Evolutionary conservation across 345 rosid species (phyloP), one percentile per base, ranked within the genome.

Genomic region (Salix viminalis): DNA sequence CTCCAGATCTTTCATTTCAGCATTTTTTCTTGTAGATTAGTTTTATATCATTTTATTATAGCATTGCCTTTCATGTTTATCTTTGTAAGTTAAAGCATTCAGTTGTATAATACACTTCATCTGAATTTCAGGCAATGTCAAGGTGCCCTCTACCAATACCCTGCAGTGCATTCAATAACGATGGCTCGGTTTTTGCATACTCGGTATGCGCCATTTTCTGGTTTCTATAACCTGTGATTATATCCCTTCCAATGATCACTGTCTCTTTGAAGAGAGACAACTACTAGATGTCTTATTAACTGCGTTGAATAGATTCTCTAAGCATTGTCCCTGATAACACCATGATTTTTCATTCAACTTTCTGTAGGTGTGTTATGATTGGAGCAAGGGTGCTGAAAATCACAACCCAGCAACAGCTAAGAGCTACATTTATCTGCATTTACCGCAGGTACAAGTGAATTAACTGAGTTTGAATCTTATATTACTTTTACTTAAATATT

Each of bases 301-400:
- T 44, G 46, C n/a, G 28, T 15, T 18, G 21, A 62, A 14, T 23
- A 41, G 46, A 41, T 10, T 14, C 23, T 62, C 34, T 14, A 30
- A 18, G 39, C 11, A 65, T 9, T 50, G 6, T 34, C 19, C 62
- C 5, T 30, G 56, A 69, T 46, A 15, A 36, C 50, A 28, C 61
- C 28, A 24, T 58, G 54, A 70, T 15, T 71, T 21, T 48, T 58
- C 48, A 67, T 56, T 50, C 65, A 13, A 58, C 61, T 73, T 77
- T 73, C 58, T 74, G 6, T 46, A 96, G 99, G 88, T 86, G 15
- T 94, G 98, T 80, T 94, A 96, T 69, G 99, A 96, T 89, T 96
- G 98, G 99, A 87, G 97, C 75, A 96, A 96, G 79, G 92, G 94
- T 76, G 92, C 93, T 8, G 96, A 88, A 79, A 91, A 91, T 79